Evolutionary conservation across 2,329 filamentous ascomycete species (phyloP).

Genomic region (Penicillium sp.): DNA sequence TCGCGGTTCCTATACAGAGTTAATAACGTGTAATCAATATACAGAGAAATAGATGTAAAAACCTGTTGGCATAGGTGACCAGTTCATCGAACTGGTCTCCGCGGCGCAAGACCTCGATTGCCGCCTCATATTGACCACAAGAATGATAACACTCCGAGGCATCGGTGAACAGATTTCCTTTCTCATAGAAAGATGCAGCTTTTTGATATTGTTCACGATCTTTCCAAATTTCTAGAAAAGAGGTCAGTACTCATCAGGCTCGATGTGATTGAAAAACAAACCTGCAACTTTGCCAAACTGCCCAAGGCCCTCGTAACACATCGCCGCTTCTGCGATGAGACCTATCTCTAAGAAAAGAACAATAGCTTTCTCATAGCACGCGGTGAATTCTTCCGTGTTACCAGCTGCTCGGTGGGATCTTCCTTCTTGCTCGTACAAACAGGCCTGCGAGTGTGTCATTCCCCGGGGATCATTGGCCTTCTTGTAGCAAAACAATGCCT

Average conservation of each 20-base stretch:
- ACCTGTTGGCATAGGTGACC: conserved; percentile 18
- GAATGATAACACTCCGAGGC: conserved; percentile 19
- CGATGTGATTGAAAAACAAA: conserved; percentile 1
- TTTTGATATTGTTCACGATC: conserved; percentile 9
- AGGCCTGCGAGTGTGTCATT: conserved; percentile 13
- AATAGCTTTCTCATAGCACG: conserved; percentile 14
- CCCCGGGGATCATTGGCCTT: conserved; percentile 16
- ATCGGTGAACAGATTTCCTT: conserved; percentile 8
- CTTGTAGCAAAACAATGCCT: conserved; percentile 19
- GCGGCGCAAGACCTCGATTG: conserved; percentile 17
- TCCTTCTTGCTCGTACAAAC: conserved; percentile 17
- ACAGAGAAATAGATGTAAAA: not conserved
- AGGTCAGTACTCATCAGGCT: not conserved
- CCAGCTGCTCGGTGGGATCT: conserved; percentile 7
- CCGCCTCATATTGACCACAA: conserved; percentile 17
- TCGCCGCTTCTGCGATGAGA: conserved; percentile 9
- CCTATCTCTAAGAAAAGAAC: conserved; percentile 9
- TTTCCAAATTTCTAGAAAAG: conserved; percentile 17
- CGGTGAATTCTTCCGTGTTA: conserved; percentile 9
- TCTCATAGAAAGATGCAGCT: conserved; percentile 19
- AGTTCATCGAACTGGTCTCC: conserved; percentile 21
- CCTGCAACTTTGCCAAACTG: conserved; percentile 20
- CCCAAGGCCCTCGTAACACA: conserved; percentile 15
- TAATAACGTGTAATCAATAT: not conserved
- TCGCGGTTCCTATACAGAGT: conserved; percentile 8